These are phyloP conservation scores for Penicillium atrosanguineum DNA, from an alignment of 495 filamentous ascomycete species.

Conservation along the genomic window DNA sequence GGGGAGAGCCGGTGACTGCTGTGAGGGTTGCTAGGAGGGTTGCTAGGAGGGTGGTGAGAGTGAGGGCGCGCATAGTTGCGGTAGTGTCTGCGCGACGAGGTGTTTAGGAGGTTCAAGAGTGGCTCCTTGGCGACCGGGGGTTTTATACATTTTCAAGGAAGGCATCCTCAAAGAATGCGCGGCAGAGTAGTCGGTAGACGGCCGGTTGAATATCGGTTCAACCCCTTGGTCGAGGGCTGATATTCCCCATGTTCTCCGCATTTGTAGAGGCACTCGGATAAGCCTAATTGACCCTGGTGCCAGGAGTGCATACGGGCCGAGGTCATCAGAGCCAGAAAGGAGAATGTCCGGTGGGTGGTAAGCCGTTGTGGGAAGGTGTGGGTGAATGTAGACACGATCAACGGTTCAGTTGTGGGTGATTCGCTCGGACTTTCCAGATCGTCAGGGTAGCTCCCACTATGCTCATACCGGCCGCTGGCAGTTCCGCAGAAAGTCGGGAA, in stretches of 20 bases:
- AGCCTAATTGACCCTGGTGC: neutral
- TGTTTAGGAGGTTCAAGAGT: no score
- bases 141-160: no score
- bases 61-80: neutral
- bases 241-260: neutral
- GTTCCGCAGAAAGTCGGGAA: neutral
- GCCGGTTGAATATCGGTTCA: no score
- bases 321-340: neutral
- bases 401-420: neutral
- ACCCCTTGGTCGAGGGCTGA: no score
- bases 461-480: neutral
- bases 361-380: neutral
- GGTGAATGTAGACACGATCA: neutral
- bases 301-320: neutral
- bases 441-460: neutral
- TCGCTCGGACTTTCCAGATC: constrained; percentile 14
- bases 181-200: no score
- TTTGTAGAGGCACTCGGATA: neutral
- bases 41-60: neutral
- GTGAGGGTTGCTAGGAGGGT: neutral
- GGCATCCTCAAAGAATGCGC: no score
- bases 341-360: neutral
- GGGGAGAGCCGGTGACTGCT: neutral
- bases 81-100: no score
- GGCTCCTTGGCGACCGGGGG: no score